These are phyloP conservation scores for Globisporangium splendens DNA, from an alignment of 352 stramenopile genomes.

Conservation along the genomic window DNA sequence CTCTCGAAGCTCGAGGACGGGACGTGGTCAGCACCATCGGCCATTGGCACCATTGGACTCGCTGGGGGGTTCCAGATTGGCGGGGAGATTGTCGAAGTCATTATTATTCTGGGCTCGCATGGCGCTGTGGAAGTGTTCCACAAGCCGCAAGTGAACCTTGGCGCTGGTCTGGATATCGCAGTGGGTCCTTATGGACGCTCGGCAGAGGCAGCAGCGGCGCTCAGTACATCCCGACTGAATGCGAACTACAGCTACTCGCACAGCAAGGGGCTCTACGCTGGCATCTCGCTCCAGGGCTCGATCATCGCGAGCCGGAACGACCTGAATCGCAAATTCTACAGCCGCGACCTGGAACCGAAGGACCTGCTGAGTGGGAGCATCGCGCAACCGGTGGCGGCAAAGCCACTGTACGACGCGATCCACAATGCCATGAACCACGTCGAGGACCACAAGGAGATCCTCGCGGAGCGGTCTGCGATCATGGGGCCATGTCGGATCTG, in stretches of 20 bases:
- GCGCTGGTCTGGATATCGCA: conserved; percentile 80
- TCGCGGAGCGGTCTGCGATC: conserved; percentile 3
- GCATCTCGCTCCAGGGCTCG: conserved; percentile 86
- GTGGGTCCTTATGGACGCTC: conserved; percentile 82
- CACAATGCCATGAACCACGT: conserved; percentile 30
- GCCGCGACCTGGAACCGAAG: conserved; percentile 44
- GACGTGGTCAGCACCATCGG: conserved; percentile 85
- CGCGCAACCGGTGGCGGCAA: conserved; percentile 34
- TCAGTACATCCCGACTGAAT: conserved; percentile 49
- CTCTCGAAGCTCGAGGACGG: conserved; percentile 66
- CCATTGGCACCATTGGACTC: conserved; percentile 83
- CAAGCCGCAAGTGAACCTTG: conserved; percentile 79
- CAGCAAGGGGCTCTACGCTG: conserved; percentile 88
- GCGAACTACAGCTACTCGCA: conserved; percentile 91
- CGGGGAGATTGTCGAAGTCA: conserved; percentile 87
- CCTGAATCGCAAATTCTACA: conserved; percentile 93
- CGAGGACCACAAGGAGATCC: not conserved
- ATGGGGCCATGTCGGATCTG: conserved; percentile 20
- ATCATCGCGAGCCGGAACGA: conserved; percentile 80
- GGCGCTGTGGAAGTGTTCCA: conserved; percentile 84
- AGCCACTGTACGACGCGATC: conserved; percentile 58
- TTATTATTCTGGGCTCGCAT: conserved; percentile 90
- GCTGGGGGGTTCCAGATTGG: conserved; percentile 80
- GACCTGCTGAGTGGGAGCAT: conserved; percentile 44
- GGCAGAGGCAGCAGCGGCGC: conserved; percentile 49